Evolutionary conservation across 2,329 filamentous ascomycete genomes (phyloP).

Genomic region (Sporothrix curviconia): DNA sequence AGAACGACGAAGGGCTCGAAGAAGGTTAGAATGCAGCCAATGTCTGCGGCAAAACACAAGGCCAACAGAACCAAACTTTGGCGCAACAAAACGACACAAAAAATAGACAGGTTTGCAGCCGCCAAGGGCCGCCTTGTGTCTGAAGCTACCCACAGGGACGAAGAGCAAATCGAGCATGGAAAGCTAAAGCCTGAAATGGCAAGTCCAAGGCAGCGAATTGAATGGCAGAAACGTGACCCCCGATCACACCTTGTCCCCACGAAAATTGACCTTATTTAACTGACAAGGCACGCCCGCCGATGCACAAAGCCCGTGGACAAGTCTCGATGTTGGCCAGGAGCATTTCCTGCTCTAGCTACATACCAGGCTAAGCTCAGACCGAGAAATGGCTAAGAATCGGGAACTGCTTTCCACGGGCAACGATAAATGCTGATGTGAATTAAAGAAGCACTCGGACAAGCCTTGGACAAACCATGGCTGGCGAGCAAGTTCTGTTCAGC

Average conservation of each 20-base stretch:
- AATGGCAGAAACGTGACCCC: neutral
- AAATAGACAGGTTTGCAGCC: neutral
- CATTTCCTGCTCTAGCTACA: too few relatives aligned
- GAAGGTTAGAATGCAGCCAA: too few relatives aligned
- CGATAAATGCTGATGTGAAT: too few relatives aligned
- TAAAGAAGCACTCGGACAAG: neutral
- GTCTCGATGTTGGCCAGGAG: too few relatives aligned
- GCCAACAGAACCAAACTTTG: neutral
- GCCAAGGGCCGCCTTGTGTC: conserved; percentile 6
- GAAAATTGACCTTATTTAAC: conserved; percentile 3
- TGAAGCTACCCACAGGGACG: neutral
- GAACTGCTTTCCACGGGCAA: too few relatives aligned
- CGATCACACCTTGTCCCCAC: neutral
- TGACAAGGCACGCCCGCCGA: conserved; percentile 2
- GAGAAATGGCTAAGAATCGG: too few relatives aligned
- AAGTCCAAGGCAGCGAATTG: neutral
- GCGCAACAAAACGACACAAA: neutral
- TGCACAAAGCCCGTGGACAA: too few relatives aligned
- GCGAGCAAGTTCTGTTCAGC: too few relatives aligned
- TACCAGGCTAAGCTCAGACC: too few relatives aligned
- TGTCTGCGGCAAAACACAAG: too few relatives aligned
- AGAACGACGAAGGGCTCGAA: too few relatives aligned
- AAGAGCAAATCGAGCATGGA: neutral
- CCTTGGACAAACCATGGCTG: neutral
- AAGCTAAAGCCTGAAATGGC: neutral